Percentiles rank a stretch among this genome's conserved stretches.
These are phyloP conservation scores for Malus domestica DNA, from an alignment of 306 rosid species.

Conservation along the genomic window DNA sequence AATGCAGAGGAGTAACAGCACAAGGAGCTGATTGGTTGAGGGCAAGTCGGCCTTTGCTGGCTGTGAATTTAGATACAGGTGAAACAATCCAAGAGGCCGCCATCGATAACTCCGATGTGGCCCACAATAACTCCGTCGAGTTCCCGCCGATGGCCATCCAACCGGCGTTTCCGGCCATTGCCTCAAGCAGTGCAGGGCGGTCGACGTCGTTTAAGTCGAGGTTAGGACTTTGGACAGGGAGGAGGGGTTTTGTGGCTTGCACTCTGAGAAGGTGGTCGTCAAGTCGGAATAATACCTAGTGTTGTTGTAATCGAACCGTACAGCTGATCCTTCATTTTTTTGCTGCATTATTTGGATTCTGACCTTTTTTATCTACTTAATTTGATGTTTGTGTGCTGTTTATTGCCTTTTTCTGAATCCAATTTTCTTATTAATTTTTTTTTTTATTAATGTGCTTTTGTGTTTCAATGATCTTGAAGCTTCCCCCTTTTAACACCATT, in stretches of 20 bases:
- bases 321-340: constrained; percentile 18
- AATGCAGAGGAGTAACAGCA: constrained; percentile 72
- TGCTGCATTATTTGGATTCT: constrained; percentile 44
- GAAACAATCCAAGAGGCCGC: constrained; percentile 67
- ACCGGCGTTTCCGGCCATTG: constrained; percentile 22
- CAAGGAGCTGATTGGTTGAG: constrained; percentile 86
- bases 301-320: constrained; percentile 1
- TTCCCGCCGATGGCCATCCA: constrained; percentile 43
- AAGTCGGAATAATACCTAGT: constrained; percentile 40
- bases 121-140: constrained; percentile 35
- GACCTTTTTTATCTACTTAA: constrained; percentile 31
- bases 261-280: constrained; percentile 85
- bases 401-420: constrained; percentile 33
- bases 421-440: constrained; percentile 27
- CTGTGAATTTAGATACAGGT: constrained; percentile 76
- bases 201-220: constrained; percentile 65
- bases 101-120: constrained; percentile 58
- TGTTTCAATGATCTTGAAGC: constrained; percentile 5
- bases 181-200: constrained; percentile 46
- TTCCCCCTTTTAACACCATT: neutral
- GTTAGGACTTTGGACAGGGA: constrained; percentile 64
- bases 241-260: constrained; percentile 63
- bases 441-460: neutral
- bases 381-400: constrained; percentile 52
- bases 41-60: constrained; percentile 49